Base-by-base conservation (phyloP, 768 basidiomycete genomes). In the Rhodotorula toruloides region DNA sequence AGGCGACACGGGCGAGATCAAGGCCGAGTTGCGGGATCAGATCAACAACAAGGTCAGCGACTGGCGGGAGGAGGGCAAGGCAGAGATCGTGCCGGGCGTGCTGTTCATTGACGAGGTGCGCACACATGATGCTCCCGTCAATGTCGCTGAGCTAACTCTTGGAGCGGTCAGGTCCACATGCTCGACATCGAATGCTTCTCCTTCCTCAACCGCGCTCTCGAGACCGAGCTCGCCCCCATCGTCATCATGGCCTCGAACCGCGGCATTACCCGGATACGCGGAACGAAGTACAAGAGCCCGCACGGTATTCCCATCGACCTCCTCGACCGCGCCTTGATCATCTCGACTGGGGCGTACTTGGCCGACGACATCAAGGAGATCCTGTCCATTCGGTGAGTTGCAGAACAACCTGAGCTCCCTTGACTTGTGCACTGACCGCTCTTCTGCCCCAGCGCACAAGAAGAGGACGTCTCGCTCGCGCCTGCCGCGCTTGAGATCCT, bases 181-280 rank as follows among this genome's bases (percentile, higher is more conserved):
- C 86, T 99, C 71, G 94, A 99, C 77, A 97, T 99, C 68, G 94
- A 98, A 77, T 97, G 94, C 76, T 98, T 98, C 82, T 96, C 93
- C 12, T 99, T 93, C 83, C 82, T 99, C 65, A 99, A 99, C 77
- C 86, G 94, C 40, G 94, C 94, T 4, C 82, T 99, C 54, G 94
- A 99, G 77, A 86, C 87, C 66, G 93, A 94, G 68, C 82, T 98
- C 1, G 87, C 94, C 2, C 94, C 94, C 2, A 81, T 98, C 58
- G 94, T 99, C 43, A 91, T 99, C 74, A 97, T 99, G 94, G 94
- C 94, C 2, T 91, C 90, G 52, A 99, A 99, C 77, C 83, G 94
- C 22, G 94, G 94, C 9, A 91, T 91, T 84, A 85, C 92, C 9
- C 84, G 89, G 57, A 96, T 99, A 78, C 84, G 94, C 68, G 94